Evolutionary conservation across 768 basidiomycete species (phyloP).

Genomic region (Epithele typhae): DNA sequence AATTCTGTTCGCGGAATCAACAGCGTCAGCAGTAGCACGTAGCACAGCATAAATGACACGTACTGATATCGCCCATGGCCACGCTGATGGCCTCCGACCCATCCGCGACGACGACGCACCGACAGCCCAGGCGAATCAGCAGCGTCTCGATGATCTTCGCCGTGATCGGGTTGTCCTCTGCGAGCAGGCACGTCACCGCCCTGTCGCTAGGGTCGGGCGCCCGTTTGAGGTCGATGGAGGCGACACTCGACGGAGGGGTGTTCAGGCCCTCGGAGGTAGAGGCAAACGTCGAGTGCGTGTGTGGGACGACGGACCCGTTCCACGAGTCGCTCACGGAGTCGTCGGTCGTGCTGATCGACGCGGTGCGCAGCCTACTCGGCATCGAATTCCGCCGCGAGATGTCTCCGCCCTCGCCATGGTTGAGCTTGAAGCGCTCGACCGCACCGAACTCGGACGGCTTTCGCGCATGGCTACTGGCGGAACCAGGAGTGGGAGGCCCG

Average conservation of each 20-base stretch:
- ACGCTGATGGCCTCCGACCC: conserved; percentile 97
- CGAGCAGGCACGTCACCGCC: conserved; percentile 89
- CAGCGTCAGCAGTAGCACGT: conserved; percentile 15
- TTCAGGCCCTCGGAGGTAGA: conserved; percentile 47
- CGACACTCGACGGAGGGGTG: conserved; percentile 82
- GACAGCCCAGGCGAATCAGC: conserved; percentile 89
- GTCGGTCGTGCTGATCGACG: conserved; percentile 76
- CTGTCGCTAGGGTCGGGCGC: conserved; percentile 78
- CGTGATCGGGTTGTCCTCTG: conserved; percentile 97
- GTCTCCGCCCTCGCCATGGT: conserved; percentile 67
- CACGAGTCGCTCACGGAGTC: conserved; percentile 75
- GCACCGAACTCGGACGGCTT: conserved; percentile 90
- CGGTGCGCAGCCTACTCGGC: conserved; percentile 83
- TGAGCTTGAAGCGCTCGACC: conserved; percentile 83
- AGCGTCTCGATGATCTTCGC: conserved; percentile 96
- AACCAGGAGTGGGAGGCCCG: conserved; percentile 69
- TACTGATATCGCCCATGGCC: conserved; percentile 96
- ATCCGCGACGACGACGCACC: conserved; percentile 92
- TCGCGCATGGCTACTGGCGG: conserved; percentile 57
- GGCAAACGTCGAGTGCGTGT: neutral
- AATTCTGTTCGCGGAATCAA: conserved; percentile 57
- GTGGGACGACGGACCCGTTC: conserved; percentile 40
- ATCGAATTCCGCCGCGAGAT: conserved; percentile 70
- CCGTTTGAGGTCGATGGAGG: conserved; percentile 75
- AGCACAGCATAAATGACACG: conserved; percentile 36